Conservation (phyloP, 306 rosid species). For the Acacia confusa region DNA sequence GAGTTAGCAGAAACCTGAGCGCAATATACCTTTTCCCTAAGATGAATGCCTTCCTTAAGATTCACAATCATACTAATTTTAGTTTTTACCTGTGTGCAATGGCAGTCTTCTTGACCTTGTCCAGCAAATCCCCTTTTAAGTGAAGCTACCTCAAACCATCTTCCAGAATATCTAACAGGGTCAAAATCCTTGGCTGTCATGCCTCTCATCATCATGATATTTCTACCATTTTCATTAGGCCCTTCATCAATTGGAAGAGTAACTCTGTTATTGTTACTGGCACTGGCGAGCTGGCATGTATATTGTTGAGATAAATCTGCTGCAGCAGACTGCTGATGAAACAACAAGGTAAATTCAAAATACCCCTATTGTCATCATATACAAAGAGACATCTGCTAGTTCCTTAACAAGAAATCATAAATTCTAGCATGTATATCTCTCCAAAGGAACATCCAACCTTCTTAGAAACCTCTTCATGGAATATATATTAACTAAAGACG, state of each 20-base stretch:
- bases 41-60: slow-evolving; percentile 7
- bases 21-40: neutral
- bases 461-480: slow-evolving; percentile 20
- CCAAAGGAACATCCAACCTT: slow-evolving; percentile 28
- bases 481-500: neutral
- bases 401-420: slow-evolving; percentile 1
- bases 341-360: neutral
- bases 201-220: slow-evolving; percentile 92
- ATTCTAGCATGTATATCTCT: slow-evolving; percentile 19
- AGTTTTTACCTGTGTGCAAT: slow-evolving; percentile 90
- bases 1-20: neutral
- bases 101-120: slow-evolving; percentile 96
- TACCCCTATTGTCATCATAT: slow-evolving; percentile 26
- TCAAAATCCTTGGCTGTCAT: slow-evolving; percentile 85
- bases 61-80: slow-evolving; percentile 32
- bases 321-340: slow-evolving; percentile 61
- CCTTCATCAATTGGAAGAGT: slow-evolving; percentile 54
- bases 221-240: slow-evolving; percentile 48
- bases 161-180: slow-evolving; percentile 82
- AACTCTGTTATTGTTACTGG: slow-evolving; percentile 41
- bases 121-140: slow-evolving; percentile 99
- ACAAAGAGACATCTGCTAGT: neutral
- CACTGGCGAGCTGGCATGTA: slow-evolving; percentile 64
- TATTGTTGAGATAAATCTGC: slow-evolving; percentile 52
- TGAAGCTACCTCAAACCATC: slow-evolving; percentile 99